Conservation (phyloP, 495 filamentous ascomycete genomes). For the Penicillium argentinense region DNA sequence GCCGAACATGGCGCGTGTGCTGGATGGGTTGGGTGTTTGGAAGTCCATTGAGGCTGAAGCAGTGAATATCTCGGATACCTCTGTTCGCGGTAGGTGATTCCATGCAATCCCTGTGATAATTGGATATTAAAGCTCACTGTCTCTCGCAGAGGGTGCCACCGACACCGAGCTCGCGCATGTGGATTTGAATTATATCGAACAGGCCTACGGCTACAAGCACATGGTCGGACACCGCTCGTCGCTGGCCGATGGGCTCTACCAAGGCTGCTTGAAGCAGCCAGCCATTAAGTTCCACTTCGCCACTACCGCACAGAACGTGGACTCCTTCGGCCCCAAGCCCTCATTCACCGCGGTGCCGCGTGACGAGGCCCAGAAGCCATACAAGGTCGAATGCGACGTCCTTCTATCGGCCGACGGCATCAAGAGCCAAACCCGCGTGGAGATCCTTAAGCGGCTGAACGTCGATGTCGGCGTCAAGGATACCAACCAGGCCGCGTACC, state of each 20-base stretch:
- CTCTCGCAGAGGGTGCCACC: slow-evolving; percentile 66
- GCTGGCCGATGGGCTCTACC: slow-evolving; percentile 66
- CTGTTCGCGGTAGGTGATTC: slow-evolving; percentile 49
- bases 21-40: slow-evolving; percentile 70
- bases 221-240: slow-evolving; percentile 77
- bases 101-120: neutral
- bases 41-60: slow-evolving; percentile 64
- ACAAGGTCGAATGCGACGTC: slow-evolving; percentile 62
- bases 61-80: slow-evolving; percentile 52
- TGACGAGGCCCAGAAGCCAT: slow-evolving; percentile 46
- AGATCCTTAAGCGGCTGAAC: slow-evolving; percentile 58
- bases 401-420: slow-evolving; percentile 74
- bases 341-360: slow-evolving; percentile 58
- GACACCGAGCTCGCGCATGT: slow-evolving; percentile 69
- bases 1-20: slow-evolving; percentile 74
- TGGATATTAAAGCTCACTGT: too few species aligned
- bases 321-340: slow-evolving; percentile 54
- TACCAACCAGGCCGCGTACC: slow-evolving; percentile 78
- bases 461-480: slow-evolving; percentile 61
- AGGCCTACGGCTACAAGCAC: slow-evolving; percentile 71
- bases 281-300: slow-evolving; percentile 71
- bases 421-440: slow-evolving; percentile 61
- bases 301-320: slow-evolving; percentile 51
- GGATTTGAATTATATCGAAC: slow-evolving; percentile 61
- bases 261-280: slow-evolving; percentile 61